Evolutionary conservation across 2,329 filamentous ascomycete species (phyloP).

Genomic region (Alternaria sp.): DNA sequence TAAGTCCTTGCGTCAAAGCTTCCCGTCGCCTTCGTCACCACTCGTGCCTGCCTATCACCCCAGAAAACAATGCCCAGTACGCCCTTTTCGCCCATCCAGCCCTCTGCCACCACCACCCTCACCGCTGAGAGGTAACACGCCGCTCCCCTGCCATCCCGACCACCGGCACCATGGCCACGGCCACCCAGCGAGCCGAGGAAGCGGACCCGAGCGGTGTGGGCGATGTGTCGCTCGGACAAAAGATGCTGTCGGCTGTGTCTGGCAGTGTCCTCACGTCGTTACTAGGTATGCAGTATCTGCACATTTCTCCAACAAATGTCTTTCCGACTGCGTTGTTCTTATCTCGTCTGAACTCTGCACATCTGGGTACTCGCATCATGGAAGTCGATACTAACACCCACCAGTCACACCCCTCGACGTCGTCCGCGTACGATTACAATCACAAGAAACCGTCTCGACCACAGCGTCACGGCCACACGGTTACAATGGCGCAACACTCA

Average conservation of each 20-base stretch:
- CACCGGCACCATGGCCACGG: slow-evolving; percentile 36
- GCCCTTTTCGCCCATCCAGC: slow-evolving; percentile 28
- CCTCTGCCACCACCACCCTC: slow-evolving; percentile 30
- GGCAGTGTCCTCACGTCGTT: slow-evolving; percentile 90
- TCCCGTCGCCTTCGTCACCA: slow-evolving; percentile 31
- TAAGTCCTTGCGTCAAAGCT: slow-evolving; percentile 19
- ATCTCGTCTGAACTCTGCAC: not conserved
- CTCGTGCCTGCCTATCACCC: slow-evolving; percentile 10
- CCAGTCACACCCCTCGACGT: slow-evolving; percentile 91
- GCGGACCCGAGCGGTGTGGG: slow-evolving; percentile 52
- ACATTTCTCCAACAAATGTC: not conserved
- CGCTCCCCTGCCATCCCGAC: slow-evolving; percentile 1
- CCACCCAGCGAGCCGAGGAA: slow-evolving; percentile 47
- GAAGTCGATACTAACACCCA: slow-evolving; percentile 9
- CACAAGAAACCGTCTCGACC: slow-evolving; percentile 67
- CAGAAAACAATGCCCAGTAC: slow-evolving; percentile 37
- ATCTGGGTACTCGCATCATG: not conserved
- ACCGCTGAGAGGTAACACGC: slow-evolving; percentile 40
- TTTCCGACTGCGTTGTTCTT: not conserved
- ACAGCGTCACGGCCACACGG: slow-evolving; percentile 56
- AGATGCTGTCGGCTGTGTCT: slow-evolving; percentile 92
- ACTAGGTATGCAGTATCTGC: slow-evolving; percentile 51
- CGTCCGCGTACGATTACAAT: slow-evolving; percentile 91
- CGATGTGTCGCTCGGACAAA: slow-evolving; percentile 82
- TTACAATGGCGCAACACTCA: slow-evolving; percentile 38